Percentiles rank a stretch among this genome's conserved stretches.
These are phyloP conservation scores for Xylaria sp. DNA, from an alignment of 2,329 filamentous ascomycete genomes.

Conservation along the genomic window DNA sequence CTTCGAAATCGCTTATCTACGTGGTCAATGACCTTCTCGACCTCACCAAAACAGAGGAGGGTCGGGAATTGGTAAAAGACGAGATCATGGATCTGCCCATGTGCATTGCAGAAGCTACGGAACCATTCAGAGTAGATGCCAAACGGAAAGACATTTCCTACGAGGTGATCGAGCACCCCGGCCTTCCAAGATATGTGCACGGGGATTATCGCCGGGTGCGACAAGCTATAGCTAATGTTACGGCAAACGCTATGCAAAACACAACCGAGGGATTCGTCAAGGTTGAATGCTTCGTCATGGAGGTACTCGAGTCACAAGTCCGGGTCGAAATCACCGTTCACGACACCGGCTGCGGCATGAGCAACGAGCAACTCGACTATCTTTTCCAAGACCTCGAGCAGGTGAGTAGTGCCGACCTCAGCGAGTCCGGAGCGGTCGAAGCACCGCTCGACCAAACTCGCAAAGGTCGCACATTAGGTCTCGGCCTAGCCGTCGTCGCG, in stretches of 20 bases:
- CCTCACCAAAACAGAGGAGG: slow-evolving; percentile 87
- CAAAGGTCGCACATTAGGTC: slow-evolving; percentile 69
- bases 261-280: slow-evolving; percentile 75
- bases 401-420: slow-evolving; percentile 61
- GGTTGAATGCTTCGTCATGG: slow-evolving; percentile 74
- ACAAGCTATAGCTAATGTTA: slow-evolving; percentile 84
- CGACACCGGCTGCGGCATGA: slow-evolving; percentile 82
- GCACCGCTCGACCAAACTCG: slow-evolving; percentile 48
- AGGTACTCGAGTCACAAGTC: slow-evolving; percentile 63
- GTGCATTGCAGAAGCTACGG: slow-evolving; percentile 81
- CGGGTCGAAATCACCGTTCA: slow-evolving; percentile 79
- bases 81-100: slow-evolving; percentile 78
- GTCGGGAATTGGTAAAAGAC: slow-evolving; percentile 80
- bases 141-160: slow-evolving; percentile 80
- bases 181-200: slow-evolving; percentile 75
- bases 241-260: slow-evolving; percentile 85
- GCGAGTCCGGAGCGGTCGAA: slow-evolving; percentile 46
- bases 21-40: slow-evolving; percentile 94
- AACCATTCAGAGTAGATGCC: slow-evolving; percentile 78
- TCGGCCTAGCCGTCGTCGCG: slow-evolving; percentile 89
- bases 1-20: slow-evolving; percentile 91
- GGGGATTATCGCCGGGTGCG: slow-evolving; percentile 85
- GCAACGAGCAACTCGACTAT: slow-evolving; percentile 59
- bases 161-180: slow-evolving; percentile 73
- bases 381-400: slow-evolving; percentile 70